Conservation (phyloP, 2,329 filamentous ascomycete genomes). For the Trichoderma aggressivum region DNA sequence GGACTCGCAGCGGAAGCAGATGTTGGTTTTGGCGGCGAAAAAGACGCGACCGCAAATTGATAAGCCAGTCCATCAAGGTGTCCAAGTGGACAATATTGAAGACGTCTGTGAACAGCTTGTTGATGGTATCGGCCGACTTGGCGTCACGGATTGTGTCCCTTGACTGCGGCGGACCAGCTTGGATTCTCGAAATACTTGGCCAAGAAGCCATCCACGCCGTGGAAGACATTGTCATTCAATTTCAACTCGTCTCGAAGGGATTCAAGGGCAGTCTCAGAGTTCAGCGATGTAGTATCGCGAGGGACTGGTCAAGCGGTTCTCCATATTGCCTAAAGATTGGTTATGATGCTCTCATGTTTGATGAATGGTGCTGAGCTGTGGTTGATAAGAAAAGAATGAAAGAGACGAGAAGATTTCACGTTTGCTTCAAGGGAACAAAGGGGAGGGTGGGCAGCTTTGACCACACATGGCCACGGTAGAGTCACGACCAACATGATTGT, state of each 20-base stretch:
- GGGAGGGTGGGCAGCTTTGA: background rate
- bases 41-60: background rate
- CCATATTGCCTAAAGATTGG: too few species aligned
- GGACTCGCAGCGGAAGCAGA: background rate
- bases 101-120: background rate
- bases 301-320: background rate
- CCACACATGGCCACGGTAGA: background rate
- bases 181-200: background rate
- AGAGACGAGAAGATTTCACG: background rate
- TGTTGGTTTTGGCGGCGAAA: rapidly evolving
- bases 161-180: rapidly evolving
- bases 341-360: too few species aligned
- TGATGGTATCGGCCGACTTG: background rate
- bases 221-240: background rate
- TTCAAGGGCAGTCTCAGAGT: background rate
- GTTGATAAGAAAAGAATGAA: too few species aligned
- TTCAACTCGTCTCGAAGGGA: background rate
- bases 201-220: background rate
- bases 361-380: too few species aligned
- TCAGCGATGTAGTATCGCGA: background rate
- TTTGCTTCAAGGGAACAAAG: background rate
- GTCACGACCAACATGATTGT: background rate
- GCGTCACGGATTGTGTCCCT: background rate
- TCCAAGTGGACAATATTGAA: background rate
- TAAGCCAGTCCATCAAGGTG: background rate